phyloP scores from a whole-genome alignment of 2,329 filamentous ascomycete genomes.

The Fusarium secorum region DNA sequence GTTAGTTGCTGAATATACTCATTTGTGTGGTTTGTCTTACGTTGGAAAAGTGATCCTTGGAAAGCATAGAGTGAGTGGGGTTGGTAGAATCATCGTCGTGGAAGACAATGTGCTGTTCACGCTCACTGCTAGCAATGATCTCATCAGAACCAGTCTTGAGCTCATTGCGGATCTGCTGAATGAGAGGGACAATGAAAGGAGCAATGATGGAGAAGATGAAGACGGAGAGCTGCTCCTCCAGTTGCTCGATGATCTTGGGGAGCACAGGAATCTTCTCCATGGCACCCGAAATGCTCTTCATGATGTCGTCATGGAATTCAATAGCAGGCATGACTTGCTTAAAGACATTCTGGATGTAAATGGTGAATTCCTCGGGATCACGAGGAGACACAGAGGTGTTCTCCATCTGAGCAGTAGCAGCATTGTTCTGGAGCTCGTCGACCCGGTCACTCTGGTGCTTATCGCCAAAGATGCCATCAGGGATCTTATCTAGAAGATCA shows the following conservation, averaged over 20 bases:
- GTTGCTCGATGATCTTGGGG: slow-evolving; percentile 83
- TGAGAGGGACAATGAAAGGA: slow-evolving; percentile 85
- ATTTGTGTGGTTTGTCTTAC: slow-evolving; percentile 49
- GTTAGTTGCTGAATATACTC: background rate
- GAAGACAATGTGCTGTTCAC: slow-evolving; percentile 88
- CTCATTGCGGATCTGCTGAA: slow-evolving; percentile 86
- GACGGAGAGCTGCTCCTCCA: slow-evolving; percentile 85
- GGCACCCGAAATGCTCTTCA: slow-evolving; percentile 78
- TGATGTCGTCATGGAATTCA: slow-evolving; percentile 87
- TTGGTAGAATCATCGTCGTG: slow-evolving; percentile 77
- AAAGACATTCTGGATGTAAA: slow-evolving; percentile 76
- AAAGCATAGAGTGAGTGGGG: slow-evolving; percentile 94
- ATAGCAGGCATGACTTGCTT: slow-evolving; percentile 88
- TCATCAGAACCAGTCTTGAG: slow-evolving; percentile 85
- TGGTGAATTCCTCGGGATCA: slow-evolving; percentile 83
- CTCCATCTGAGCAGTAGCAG: slow-evolving; percentile 76
- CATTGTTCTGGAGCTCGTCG: slow-evolving; percentile 80
- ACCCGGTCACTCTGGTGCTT: slow-evolving; percentile 78
- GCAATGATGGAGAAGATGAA: slow-evolving; percentile 94
- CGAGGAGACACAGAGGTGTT: slow-evolving; percentile 77
- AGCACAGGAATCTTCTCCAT: slow-evolving; percentile 87
- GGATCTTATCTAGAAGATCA: slow-evolving; percentile 82
- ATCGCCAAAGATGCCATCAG: slow-evolving; percentile 79
- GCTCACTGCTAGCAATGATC: slow-evolving; percentile 83
- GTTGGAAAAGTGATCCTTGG: slow-evolving; percentile 95